Evolutionary conservation across 163 green algal genomes (phyloP).

Genomic region (Prototheca stagnorum): DNA sequence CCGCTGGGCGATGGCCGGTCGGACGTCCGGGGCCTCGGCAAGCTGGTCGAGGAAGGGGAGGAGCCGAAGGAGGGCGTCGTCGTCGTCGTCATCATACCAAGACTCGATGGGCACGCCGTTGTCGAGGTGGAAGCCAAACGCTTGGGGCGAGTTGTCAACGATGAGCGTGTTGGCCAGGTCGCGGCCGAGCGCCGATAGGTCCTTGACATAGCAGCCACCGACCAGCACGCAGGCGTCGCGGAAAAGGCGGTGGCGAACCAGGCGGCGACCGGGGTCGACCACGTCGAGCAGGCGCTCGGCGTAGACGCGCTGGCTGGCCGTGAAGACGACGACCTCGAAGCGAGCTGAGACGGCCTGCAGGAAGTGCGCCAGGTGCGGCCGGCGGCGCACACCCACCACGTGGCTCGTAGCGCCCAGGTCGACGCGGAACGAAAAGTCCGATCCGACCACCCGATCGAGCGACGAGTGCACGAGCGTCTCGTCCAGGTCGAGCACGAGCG

Average conservation of each 20-base stretch:
- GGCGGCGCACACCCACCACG: slow-evolving; percentile 53
- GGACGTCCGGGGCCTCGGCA: slow-evolving; percentile 49
- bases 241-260: slow-evolving; percentile 85
- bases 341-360: slow-evolving; percentile 50
- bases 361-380: slow-evolving; percentile 74
- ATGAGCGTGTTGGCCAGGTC: slow-evolving; percentile 80
- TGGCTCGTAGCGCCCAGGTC: slow-evolving; percentile 57
- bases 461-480: slow-evolving; percentile 96
- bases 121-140: slow-evolving; percentile 83
- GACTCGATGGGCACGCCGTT: slow-evolving; percentile 96
- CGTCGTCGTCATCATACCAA: slow-evolving; percentile 86
- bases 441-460: slow-evolving; percentile 77
- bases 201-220: slow-evolving; percentile 97
- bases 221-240: slow-evolving; percentile 79
- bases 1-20: slow-evolving; percentile 37
- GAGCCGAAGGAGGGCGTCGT: slow-evolving; percentile 69
- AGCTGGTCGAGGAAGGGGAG: slow-evolving; percentile 81
- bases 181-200: slow-evolving; percentile 77
- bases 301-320: slow-evolving; percentile 76
- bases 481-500: slow-evolving; percentile 90
- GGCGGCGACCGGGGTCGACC: slow-evolving; percentile 53
- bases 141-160: slow-evolving; percentile 59
- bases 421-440: slow-evolving; percentile 85
- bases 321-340: slow-evolving; percentile 98
- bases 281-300: slow-evolving; percentile 84